Base-by-base conservation (phyloP, 2,329 filamentous ascomycete species). In the Cladophialophora psammophila region DNA sequence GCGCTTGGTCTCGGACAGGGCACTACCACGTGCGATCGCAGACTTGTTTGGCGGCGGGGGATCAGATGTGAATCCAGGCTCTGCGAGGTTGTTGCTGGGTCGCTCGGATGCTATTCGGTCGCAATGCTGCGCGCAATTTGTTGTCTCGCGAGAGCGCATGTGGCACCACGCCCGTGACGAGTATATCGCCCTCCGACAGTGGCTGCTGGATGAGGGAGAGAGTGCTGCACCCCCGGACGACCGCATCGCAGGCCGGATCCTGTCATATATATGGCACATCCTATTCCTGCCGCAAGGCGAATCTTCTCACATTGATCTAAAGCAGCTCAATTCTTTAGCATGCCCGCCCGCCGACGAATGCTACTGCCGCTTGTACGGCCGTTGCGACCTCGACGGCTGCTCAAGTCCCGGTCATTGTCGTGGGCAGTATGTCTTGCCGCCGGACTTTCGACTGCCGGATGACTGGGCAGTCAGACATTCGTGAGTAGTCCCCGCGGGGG, bases 121-220 rank as follows among this genome's bases (percentile, higher is more conserved):
- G 52, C 80, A 85, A 74, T 87, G 85, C 72, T 87, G 85, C 75
- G 85, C 85, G 10, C 86, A 86, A 68, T 87, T 87, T 72, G 83
- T 82, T 12, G 84, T 86, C 26, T 78, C 81, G 2, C 76, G 82
- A 5, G 78, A 82, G 12, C 78, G 79, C 18, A 80, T 87, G 18
- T 81, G 79, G 74, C 80, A 81, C 65, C 83, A 86, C 74, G 78
- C 79, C 0, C 77, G 79, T 0, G 81, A 82, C 10, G 83, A 86
- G 69, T 86, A 86, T 71, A 72, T 83, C 13, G 84, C 83, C 31
- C 75, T 87, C 60, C 77, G 85, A 42, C 81, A 85, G 68, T 87
- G 85, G 85, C 74, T 87, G 38, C 75, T 84, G 7, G 82, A 84
- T 72, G 76, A 73, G 54, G 38, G 66, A n/a, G 38, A n/a, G 3